Percentiles rank a stretch among this genome's conserved stretches.
These are phyloP conservation scores for Rhizopogon salebrosus DNA, from an alignment of 768 basidiomycete genomes.

Conservation along the genomic window DNA sequence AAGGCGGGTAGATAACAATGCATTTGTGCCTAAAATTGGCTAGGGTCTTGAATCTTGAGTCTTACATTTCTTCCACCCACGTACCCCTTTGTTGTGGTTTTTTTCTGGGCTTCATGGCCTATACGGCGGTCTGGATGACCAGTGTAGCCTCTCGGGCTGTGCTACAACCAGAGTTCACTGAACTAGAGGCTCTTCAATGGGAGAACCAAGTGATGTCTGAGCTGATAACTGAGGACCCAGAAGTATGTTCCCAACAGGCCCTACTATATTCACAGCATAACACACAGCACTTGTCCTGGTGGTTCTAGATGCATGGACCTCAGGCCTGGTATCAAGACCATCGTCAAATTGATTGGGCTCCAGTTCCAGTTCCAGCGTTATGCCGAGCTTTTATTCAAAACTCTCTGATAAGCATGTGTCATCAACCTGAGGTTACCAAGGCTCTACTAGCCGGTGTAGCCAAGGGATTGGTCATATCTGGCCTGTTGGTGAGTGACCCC, in stretches of 20 bases:
- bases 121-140: background rate
- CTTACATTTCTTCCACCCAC: no score
- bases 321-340: background rate
- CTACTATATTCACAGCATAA: background rate
- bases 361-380: background rate
- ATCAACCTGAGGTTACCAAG: background rate
- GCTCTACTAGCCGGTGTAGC: background rate
- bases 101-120: no score
- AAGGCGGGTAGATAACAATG: no score
- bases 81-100: no score
- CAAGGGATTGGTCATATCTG: background rate
- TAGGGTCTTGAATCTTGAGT: no score
- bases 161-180: background rate
- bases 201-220: background rate
- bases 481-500: background rate
- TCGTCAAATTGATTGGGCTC: background rate
- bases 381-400: background rate
- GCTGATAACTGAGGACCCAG: background rate
- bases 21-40: no score
- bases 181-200: background rate
- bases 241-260: background rate
- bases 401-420: background rate
- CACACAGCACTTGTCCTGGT: no score
- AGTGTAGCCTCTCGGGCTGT: background rate
- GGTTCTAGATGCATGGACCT: background rate